Conservation (phyloP, 164 flowering plant genomes). For the Sedum album region DNA sequence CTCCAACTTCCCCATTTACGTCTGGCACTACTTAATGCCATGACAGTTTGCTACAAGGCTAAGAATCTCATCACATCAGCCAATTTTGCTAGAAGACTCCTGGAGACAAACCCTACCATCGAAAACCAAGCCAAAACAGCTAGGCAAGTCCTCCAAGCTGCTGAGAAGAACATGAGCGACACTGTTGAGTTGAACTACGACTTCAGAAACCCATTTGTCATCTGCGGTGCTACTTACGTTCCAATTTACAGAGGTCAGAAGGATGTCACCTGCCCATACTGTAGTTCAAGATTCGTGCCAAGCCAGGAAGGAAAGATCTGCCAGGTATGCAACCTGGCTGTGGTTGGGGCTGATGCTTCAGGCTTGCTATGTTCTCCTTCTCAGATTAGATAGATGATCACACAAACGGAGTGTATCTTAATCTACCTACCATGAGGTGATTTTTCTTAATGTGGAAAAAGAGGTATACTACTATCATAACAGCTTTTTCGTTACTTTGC, state of each 20-base stretch:
- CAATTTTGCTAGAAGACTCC: slow-evolving; percentile 51
- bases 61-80: slow-evolving; percentile 49
- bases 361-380: slow-evolving; percentile 32
- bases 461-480: neutral
- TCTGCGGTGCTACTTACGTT: slow-evolving; percentile 19
- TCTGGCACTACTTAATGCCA: slow-evolving; percentile 40
- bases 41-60: slow-evolving; percentile 53
- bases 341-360: slow-evolving; percentile 64
- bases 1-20: slow-evolving; percentile 33
- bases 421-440: neutral
- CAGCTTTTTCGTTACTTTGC: neutral
- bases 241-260: slow-evolving; percentile 76
- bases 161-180: slow-evolving; percentile 34
- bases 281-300: slow-evolving; percentile 56
- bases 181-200: slow-evolving; percentile 46
- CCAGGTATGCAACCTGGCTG: slow-evolving; percentile 60
- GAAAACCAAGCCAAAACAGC: slow-evolving; percentile 47
- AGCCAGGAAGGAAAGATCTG: slow-evolving; percentile 56
- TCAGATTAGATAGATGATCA: slow-evolving; percentile 1
- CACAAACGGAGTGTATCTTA: neutral
- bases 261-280: slow-evolving; percentile 61
- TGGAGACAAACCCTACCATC: slow-evolving; percentile 30
- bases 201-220: slow-evolving; percentile 67
- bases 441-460: neutral
- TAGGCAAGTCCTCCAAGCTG: slow-evolving; percentile 49